Base-by-base conservation (phyloP, 2,329 filamentous ascomycete genomes). In the Colletotrichum ledebouriae region DNA sequence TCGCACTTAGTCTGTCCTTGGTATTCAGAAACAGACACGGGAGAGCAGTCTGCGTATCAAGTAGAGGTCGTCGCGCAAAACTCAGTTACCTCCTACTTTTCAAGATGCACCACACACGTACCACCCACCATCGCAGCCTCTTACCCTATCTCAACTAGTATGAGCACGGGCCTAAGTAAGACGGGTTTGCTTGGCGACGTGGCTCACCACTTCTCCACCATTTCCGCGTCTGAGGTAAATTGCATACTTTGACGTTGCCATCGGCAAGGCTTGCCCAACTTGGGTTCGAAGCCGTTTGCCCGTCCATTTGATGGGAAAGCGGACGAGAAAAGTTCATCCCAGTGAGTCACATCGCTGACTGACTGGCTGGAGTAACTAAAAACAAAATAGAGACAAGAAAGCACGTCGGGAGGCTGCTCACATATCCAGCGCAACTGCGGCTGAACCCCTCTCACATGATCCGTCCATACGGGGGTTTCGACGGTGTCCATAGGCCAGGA, bases 191-290 rank as follows among this genome's bases (percentile, higher is more conserved):
- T 53, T 47, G 39, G 57, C 41, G n/a, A 22, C 11, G 41, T 33
- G 42, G 50, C 63, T 33, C n/a, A 11, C 52, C 42, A 41, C 20
- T 13, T 12, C 10, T n/a, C 12, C 9, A 29, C 12, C 12, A n/a
- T 52, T 33, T 15, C 39, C 13, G 44, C 39, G 59, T 67, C 22
- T 20, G 64, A 58, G 33, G 11, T 59, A 55, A 10, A 68, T 64
- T 59, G 17, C 6, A 33, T 12, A 3, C 11, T 13, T 29, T 29
- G n/a, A 42, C 49, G 20, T 42, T 22, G 25, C 12, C 12, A 13
- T 47, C 46, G 46, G 29, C 53, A 41, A 12, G 20, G 42, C 37
- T 53, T 67, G 44, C 46, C 60, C 13, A 11, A 33, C 29, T 22
- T 25, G 9, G 34, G 11, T 12, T 29, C 20, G 17, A 2, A 41